Evolutionary conservation across 176 grass and related monocot genomes (phyloP), one percentile per base, ranked within the genome.

Genomic region (Metroxylon sagu): DNA sequence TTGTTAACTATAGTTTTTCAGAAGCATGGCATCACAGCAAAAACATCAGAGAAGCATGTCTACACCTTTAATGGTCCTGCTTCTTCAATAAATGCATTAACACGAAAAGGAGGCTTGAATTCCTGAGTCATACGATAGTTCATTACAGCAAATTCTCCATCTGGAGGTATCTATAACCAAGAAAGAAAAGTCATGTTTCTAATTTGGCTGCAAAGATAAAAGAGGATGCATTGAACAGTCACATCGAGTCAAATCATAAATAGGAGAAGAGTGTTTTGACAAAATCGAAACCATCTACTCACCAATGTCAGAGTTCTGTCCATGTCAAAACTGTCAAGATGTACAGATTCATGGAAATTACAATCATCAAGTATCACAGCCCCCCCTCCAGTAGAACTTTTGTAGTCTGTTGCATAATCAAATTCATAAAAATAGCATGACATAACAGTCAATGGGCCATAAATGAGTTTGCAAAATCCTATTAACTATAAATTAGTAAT

Each of bases 71-170:
- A 80, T 49, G 75, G 69, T 25, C 93, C 93, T 18, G 84, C 93
- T 92, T 98, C 84, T 81, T 98, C 93, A 81, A 98, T 98, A 54
- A 98, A 64, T 48, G 82, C 76, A 5, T 84, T 98, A 52, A 98
- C 76, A 10, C 71, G 79, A 64, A 98, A 98, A 16, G 94, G 84
- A 0, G 94, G 88, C 76, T 92, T 92, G 76, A 92, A 98, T 77
- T 98, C 94, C 70, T 85, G 94, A 80, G 94, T 98, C 71, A 88
- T 86, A 70, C 94, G 76, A 67, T 93, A 98, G 72, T 98, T 98
- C 88, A 98, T 98, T 50, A 98, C 94, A 49, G 88, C 56, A 69
- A 98, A 98, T 80, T 98, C 94, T 83, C 94, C 94, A 69, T 93
- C 94, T 10, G 85, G 50, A 64, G 94, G 94, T 73, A 86, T 93